Base-by-base conservation (phyloP, 371 early-diverging fungal species). In the Rhizomucor miehei region DNA sequence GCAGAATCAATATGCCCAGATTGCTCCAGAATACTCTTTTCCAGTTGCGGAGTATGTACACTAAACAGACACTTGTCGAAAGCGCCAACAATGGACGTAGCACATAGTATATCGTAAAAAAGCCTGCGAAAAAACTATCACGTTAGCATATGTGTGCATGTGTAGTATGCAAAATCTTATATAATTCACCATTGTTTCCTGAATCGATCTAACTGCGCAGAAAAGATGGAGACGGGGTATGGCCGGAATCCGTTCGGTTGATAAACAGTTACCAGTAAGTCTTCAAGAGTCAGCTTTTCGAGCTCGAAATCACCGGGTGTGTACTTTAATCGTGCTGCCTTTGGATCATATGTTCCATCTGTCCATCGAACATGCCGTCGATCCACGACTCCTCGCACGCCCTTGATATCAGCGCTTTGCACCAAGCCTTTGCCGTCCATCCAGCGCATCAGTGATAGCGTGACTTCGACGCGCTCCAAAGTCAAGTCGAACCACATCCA, bases 1-100 rank as follows among this genome's bases (percentile, higher is more conserved):
- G 60, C 57, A 6, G 59, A 56, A 49, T 77, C 77, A 23, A 77
- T 71, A 46, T 77, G 77, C 2, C 69, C 71, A 6, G 74, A 57
- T 50, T 77, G 74, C 35, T 71, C 70, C 20, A 70, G 57, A 17
- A 80, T 73, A 47, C 75, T 77, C 57, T 76, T 79, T 51, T 77
- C 81, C 10, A 79, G 53, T 65, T 94, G 94, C 6, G 93, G 88
- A 19, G 84, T 80, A 64, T 95, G 94, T 1, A 97, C 86, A 53
- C 91, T 92, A 54, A 98, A 98, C 40, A 97, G 64, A 59, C 95
- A 92, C 59, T 93, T 90, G 59, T 97, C 97, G 62, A 93, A 94
- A 63, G 89, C 88, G 6, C 98, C 98, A 1, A 92, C 90, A 56
- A 95, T 87, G 0, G 89, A 88, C 35, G 91, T 88, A 1, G 97